Evolutionary conservation across 2,329 filamentous ascomycete genomes (phyloP).

Genomic region (Cercospora berteroae): DNA sequence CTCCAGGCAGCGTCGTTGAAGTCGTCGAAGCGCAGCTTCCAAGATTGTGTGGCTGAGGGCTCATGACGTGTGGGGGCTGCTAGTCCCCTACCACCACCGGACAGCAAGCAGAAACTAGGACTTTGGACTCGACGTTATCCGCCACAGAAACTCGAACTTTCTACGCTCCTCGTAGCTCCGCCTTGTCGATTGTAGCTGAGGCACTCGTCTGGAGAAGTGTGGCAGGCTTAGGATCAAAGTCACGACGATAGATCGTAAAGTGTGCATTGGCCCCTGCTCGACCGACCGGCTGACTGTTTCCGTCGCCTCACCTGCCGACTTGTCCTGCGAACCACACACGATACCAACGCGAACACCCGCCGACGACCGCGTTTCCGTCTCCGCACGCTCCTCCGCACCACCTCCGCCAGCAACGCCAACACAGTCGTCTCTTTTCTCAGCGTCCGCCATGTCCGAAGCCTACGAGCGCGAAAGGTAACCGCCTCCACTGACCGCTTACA

Average conservation of each 20-base stretch:
- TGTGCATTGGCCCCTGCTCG: background rate
- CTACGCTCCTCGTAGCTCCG: background rate
- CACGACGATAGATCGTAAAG: background rate
- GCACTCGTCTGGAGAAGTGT: background rate
- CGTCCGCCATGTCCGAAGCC: conserved; percentile 53
- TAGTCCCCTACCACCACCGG: background rate
- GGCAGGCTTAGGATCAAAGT: background rate
- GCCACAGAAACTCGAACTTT: background rate
- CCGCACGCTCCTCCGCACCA: conserved; percentile 1
- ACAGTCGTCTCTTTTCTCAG: background rate
- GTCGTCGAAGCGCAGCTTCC: background rate
- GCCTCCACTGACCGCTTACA: conserved; percentile 9
- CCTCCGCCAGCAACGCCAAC: conserved; percentile 7
- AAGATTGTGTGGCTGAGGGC: background rate
- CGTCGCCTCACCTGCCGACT: background rate
- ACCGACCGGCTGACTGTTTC: background rate
- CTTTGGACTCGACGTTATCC: background rate
- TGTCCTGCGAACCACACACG: background rate
- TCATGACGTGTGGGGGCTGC: background rate
- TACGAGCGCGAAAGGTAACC: conserved; percentile 59
- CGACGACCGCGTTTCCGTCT: background rate
- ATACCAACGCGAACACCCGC: background rate
- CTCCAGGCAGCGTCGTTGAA: background rate
- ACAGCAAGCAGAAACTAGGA: background rate
- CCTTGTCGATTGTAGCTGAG: background rate